Base-by-base conservation (phyloP, 2,329 filamentous ascomycete species). In the Alternaria sp. region DNA sequence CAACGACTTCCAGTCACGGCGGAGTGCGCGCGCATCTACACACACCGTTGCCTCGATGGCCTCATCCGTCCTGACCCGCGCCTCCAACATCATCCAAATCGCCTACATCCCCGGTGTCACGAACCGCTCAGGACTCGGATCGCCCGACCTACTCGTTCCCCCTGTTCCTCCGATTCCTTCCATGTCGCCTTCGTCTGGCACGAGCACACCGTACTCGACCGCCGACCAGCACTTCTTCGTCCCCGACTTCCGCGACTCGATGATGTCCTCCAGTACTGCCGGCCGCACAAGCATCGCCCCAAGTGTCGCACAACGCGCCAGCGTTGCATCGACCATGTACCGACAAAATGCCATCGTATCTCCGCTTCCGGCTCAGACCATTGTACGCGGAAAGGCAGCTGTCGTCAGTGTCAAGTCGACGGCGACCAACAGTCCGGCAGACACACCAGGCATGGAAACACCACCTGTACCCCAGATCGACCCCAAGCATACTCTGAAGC, bases 81-180 rank as follows among this genome's bases (percentile, higher is more conserved):
- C 95, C 48, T 98, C 95, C 72, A 99, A 99, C 81, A 94, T 99
- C 75, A 99, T 99, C 71, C 95, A 98, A 80, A 99, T 99, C 79
- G 95, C 95, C 55, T 99, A 98, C 78, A 98, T 99, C 66, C 95
- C 95, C 13, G 95, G 95, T 60, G 93, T 98, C 71, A 97, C 92
- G 60, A 97, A 97, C 80, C 87, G 94, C 67, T 93, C 93, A 11
- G 88, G 89, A 7, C 90, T 91, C 5, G 89, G 90, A n/a, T 94
- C 92, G 0, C 91, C 92, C 3, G 88, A 87, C 37, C 81, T 92
- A 21, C 85, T 94, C 50, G 90, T 96, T 4, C 93, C 93, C n/a
- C 94, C 94, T 0, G 93, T 99, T 4, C 95, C 95, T 40, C 93
- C 94, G 14, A 92, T 98, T 61, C 94, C 95, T 45, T 80, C 82